Percentiles rank a stretch among this genome's conserved stretches.
Evolutionary conservation across 768 basidiomycete genomes (phyloP).

Genomic region (Strobilomyces dryophilus): DNA sequence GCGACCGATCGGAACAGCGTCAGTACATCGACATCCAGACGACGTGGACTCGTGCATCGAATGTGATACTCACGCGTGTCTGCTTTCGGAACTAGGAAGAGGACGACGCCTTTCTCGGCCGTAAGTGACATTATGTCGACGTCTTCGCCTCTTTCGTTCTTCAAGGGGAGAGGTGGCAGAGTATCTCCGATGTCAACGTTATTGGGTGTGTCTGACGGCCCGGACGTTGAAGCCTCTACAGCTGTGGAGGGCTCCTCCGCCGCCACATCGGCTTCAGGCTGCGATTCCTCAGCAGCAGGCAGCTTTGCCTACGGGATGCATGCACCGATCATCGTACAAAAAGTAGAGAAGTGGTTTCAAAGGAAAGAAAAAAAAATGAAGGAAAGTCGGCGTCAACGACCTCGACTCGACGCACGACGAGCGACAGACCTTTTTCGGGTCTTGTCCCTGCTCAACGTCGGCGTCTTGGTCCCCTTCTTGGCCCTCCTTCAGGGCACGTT

Average conservation of each 20-base stretch:
- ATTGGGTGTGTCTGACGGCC: not conserved
- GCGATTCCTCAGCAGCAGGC: constrained; percentile 10
- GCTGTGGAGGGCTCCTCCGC: constrained; percentile 1
- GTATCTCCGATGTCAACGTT: constrained; percentile 68
- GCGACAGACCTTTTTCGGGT: constrained; percentile 25
- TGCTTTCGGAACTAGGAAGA: constrained; percentile 83
- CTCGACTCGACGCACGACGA: not conserved
- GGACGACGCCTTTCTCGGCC: constrained; percentile 67
- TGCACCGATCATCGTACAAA: too few species aligned
- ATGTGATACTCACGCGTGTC: constrained; percentile 62
- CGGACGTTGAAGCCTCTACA: constrained; percentile 4
- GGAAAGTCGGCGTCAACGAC: not conserved
- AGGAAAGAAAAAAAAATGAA: not conserved
- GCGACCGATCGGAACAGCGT: not conserved
- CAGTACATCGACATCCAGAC: not conserved
- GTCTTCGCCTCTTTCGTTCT: constrained; percentile 84
- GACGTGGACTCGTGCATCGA: not conserved
- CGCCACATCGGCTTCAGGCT: not conserved
- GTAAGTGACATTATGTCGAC: constrained; percentile 62
- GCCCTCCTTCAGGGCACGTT: constrained; percentile 21
- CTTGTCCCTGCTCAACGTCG: constrained; percentile 13
- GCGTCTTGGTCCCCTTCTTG: constrained; percentile 17
- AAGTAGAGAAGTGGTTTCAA: too few species aligned
- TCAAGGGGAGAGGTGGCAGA: constrained; percentile 69
- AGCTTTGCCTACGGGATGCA: constrained; percentile 16